phyloP scores from a whole-genome alignment of 2,329 filamentous ascomycete species.

The Grosmannia penicillata region DNA sequence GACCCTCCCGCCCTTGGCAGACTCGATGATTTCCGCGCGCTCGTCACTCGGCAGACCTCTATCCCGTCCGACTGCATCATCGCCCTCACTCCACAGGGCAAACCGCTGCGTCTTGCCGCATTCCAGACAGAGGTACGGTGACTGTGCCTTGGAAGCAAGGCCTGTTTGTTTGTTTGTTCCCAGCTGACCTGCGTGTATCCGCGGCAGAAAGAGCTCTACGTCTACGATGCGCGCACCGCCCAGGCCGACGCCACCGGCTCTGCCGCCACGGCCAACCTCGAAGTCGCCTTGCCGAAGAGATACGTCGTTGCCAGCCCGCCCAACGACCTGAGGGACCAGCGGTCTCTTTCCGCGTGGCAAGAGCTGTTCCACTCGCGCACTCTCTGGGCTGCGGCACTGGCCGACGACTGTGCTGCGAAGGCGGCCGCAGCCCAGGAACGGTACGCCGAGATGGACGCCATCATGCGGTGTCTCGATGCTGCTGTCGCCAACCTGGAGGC shows the following conservation, averaged over 20 bases:
- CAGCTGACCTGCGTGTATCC: not conserved
- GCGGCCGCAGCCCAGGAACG: conserved; percentile 46
- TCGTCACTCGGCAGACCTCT: conserved; percentile 59
- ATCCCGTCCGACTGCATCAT: conserved; percentile 73
- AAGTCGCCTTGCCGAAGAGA: conserved; percentile 35
- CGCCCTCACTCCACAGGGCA: conserved; percentile 70
- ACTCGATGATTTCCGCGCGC: conserved; percentile 71
- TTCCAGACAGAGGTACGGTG: conserved; percentile 67
- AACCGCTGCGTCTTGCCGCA: conserved; percentile 67
- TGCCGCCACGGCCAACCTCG: conserved; percentile 25
- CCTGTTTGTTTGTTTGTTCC: no score
- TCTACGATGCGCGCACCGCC: conserved; percentile 74
- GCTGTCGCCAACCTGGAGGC: conserved; percentile 74
- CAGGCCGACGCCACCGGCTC: conserved; percentile 35
- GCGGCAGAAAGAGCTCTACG: conserved; percentile 66
- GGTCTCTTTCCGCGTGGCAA: conserved; percentile 77
- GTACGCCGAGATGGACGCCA: conserved; percentile 59
- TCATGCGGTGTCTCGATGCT: conserved; percentile 66
- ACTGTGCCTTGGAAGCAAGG: no score
- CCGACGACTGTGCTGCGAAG: conserved; percentile 54
- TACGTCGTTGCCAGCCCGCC: conserved; percentile 53
- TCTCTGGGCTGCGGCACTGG: conserved; percentile 60
- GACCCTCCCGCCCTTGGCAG: conserved; percentile 26
- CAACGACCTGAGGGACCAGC: conserved; percentile 69
- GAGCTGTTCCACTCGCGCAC: conserved; percentile 68